phyloP scores from a whole-genome alignment of 495 filamentous ascomycete species.

The Penicillium silybi region DNA sequence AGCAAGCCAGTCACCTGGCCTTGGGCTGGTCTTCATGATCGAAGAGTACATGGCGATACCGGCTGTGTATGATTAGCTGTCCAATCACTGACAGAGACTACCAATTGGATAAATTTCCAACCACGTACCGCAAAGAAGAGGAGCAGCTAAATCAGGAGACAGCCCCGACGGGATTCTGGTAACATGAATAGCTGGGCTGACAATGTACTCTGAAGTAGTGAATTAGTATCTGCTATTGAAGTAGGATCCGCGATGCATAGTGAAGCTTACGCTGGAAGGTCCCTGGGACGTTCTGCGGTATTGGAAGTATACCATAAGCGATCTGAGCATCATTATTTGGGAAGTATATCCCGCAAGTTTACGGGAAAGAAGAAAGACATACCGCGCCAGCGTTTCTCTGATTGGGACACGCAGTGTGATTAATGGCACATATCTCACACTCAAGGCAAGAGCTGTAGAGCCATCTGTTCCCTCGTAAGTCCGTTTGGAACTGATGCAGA shows the following conservation, averaged over 20 bases:
- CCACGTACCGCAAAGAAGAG: constrained; percentile 38
- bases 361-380: constrained; percentile 12
- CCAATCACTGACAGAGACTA: neutral
- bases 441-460: constrained; percentile 41
- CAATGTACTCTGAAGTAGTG: constrained; percentile 30
- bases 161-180: constrained; percentile 35
- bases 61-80: constrained; percentile 16
- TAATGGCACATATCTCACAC: constrained; percentile 45
- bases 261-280: constrained; percentile 40
- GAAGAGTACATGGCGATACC: constrained; percentile 49
- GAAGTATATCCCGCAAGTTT: neutral
- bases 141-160: constrained; percentile 32
- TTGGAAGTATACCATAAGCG: neutral
- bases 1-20: constrained; percentile 39
- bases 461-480: constrained; percentile 26
- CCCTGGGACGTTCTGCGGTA: constrained; percentile 37
- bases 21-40: constrained; percentile 40
- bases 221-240: neutral
- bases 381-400: constrained; percentile 45
- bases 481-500: neutral
- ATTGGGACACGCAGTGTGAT: constrained; percentile 41
- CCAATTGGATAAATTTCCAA: neutral
- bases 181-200: constrained; percentile 39
- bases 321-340: neutral
- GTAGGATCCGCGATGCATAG: neutral